phyloP scores from a whole-genome alignment of 2,329 filamentous ascomycete genomes.

The Cladosporium phlei region DNA sequence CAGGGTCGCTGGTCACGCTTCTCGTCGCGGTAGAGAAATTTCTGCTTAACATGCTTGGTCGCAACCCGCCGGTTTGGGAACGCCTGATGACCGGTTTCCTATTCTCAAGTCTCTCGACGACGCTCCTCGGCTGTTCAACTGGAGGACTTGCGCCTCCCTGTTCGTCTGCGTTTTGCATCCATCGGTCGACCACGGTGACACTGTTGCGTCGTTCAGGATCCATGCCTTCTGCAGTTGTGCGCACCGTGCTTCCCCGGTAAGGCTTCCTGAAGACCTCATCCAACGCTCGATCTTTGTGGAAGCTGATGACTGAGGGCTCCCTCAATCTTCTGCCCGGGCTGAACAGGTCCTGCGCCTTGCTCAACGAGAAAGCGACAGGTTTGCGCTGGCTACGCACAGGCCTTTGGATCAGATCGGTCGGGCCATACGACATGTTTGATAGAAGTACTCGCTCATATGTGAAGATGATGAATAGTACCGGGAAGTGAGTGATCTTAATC shows the following conservation, averaged over 20 bases:
- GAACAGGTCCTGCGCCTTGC: conserved; percentile 54
- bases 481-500: conserved; percentile 88
- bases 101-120: conserved; percentile 55
- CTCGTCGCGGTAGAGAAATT: conserved; percentile 49
- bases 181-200: conserved; percentile 76
- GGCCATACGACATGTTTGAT: conserved; percentile 70
- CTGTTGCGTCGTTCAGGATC: conserved; percentile 62
- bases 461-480: conserved; percentile 80
- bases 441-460: conserved; percentile 79
- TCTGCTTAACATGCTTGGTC: conserved; percentile 29
- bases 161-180: conserved; percentile 70
- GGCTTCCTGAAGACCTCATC: conserved; percentile 81
- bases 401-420: conserved; percentile 79
- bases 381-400: conserved; percentile 29
- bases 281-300: conserved; percentile 81
- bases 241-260: conserved; percentile 57
- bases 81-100: conserved; percentile 50
- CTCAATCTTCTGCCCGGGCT: conserved; percentile 61
- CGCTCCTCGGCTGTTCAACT: conserved; percentile 55
- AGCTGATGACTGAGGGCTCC: conserved; percentile 82
- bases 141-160: conserved; percentile 53
- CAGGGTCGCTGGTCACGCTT: conserved; percentile 55
- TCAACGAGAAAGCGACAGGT: conserved; percentile 29
- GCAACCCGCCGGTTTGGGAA: conserved; percentile 40
- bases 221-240: conserved; percentile 46